Conservation (phyloP, 805 yeast genomes). For the Candida morakotiae region DNA sequence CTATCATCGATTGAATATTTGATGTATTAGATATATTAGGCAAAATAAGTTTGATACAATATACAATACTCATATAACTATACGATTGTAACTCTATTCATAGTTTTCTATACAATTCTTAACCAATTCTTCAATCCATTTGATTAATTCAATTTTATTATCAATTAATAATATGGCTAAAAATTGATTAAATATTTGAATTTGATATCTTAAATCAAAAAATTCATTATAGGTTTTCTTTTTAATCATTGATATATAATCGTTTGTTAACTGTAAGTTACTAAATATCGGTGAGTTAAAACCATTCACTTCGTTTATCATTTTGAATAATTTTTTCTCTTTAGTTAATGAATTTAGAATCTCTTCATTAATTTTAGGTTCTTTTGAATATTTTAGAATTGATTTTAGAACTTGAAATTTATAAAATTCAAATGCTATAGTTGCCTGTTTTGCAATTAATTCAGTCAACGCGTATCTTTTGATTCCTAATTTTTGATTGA, state of each 20-base stretch:
- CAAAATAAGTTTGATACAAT: too few species aligned
- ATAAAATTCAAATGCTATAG: constrained; percentile 1
- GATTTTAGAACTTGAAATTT: not conserved
- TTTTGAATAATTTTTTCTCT: constrained; percentile 14
- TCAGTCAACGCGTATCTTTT: not conserved
- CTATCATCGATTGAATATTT: too few species aligned
- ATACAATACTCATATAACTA: too few species aligned
- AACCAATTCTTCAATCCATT: constrained; percentile 1
- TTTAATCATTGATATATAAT: constrained; percentile 5
- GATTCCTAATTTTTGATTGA: constrained; percentile 1
- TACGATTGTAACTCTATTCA: too few species aligned
- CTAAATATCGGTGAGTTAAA: constrained; percentile 12
- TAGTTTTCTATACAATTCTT: too few species aligned
- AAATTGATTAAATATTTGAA: constrained; percentile 18
- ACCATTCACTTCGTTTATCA: constrained; percentile 9
- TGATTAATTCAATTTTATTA: constrained; percentile 8
- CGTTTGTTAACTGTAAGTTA: constrained; percentile 4
- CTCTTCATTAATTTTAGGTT: not conserved
- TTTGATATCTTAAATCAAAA: constrained; percentile 8
- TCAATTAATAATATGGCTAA: constrained; percentile 3
- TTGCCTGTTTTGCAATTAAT: constrained; percentile 2
- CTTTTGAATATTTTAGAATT: not conserved
- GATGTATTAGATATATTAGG: too few species aligned
- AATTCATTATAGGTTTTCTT: constrained; percentile 10
- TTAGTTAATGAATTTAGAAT: constrained; percentile 1